Evolutionary conservation across 164 flowering plant species (phyloP).

Genomic region (Vitis rotundifolia): DNA sequence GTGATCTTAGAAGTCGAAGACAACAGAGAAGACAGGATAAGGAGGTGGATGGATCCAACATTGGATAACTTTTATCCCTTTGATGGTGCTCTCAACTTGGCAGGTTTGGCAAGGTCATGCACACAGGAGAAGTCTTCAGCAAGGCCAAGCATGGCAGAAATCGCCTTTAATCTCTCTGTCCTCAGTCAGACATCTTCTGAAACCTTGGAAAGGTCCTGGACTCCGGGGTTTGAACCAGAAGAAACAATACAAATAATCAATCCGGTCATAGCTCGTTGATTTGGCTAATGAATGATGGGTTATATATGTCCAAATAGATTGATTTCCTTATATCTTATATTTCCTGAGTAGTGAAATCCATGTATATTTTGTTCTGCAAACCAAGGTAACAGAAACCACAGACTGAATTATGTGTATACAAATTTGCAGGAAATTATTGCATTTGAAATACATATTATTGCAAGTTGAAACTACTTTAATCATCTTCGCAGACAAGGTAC

Average conservation of each 20-base stretch:
- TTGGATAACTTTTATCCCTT: conserved; percentile 44
- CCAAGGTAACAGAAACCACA: neutral
- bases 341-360: neutral
- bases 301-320: neutral
- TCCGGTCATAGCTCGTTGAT: conserved; percentile 53
- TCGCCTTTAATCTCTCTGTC: conserved; percentile 60
- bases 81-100: conserved; percentile 53
- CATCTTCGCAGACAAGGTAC: neutral
- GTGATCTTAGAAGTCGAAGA: conserved; percentile 46
- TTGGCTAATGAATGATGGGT: neutral
- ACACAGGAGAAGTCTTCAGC: conserved; percentile 48
- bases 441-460: neutral
- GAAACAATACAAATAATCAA: conserved; percentile 28
- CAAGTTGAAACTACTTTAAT: neutral
- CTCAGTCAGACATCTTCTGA: conserved; percentile 48
- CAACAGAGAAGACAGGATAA: conserved; percentile 45
- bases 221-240: conserved; percentile 36
- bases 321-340: neutral
- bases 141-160: conserved; percentile 66
- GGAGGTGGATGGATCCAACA: conserved; percentile 52
- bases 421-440: neutral
- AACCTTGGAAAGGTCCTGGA: conserved; percentile 44
- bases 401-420: neutral
- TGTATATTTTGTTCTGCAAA: neutral
- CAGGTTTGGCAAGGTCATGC: conserved; percentile 58